Evolutionary conservation across 345 rosid genomes (phyloP).

Genomic region (Euclidium syriacum): DNA sequence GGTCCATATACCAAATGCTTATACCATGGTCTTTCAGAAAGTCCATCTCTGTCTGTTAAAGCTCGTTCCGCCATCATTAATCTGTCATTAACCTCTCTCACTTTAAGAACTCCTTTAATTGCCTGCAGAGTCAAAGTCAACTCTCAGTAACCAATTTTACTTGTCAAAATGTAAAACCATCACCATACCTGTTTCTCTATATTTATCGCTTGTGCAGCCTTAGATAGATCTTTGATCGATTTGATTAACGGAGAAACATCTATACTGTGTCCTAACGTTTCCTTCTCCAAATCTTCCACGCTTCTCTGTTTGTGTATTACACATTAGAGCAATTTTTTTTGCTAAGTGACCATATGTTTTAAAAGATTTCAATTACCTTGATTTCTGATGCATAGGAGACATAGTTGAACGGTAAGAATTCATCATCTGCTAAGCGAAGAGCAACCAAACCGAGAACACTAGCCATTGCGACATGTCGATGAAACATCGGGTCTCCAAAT

Average conservation of each 20-base stretch:
- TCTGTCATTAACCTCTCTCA: conserved; percentile 64
- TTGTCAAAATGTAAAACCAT: neutral
- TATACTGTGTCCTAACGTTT: conserved; percentile 36
- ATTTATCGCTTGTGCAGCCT: conserved; percentile 48
- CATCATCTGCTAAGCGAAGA: conserved; percentile 73
- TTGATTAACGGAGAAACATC: conserved; percentile 45
- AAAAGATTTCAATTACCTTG: conserved; percentile 39
- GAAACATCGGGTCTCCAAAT: conserved; percentile 73
- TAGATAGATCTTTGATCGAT: conserved; percentile 47
- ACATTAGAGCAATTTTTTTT: neutral
- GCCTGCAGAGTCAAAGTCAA: neutral
- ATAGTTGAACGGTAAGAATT: conserved; percentile 68
- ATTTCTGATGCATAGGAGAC: conserved; percentile 61
- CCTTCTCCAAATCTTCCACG: conserved; percentile 47
- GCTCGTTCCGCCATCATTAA: conserved; percentile 81
- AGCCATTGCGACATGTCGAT: conserved; percentile 73
- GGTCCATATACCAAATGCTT: conserved; percentile 86
- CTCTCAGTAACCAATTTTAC: neutral
- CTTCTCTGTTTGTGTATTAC: conserved; percentile 37
- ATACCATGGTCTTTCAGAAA: conserved; percentile 57
- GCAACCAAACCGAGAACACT: conserved; percentile 74
- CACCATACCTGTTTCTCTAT: conserved; percentile 46
- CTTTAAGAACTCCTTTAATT: conserved; percentile 27
- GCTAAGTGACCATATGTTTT: neutral
- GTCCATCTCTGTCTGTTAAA: conserved; percentile 71